Base-by-base conservation (phyloP, 768 basidiomycete species). In the Pleurotus salmoneostramineus region DNA sequence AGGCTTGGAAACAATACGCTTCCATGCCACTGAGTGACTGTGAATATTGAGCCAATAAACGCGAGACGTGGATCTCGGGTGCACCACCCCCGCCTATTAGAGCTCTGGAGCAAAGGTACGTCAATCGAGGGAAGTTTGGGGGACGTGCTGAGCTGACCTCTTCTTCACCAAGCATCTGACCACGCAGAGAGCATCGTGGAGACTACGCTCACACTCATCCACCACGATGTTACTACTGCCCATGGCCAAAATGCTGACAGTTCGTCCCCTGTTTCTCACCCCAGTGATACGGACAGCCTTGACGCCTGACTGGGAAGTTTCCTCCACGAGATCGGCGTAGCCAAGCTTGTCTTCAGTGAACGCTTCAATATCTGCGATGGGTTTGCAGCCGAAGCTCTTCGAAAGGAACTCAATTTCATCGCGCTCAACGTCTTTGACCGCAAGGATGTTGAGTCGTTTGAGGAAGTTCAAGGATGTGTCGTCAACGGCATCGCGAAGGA, bases 171-270 rank as follows among this genome's bases (percentile, higher is more conserved):
- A 81, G 77, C 97, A 99, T 51, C 97, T 84, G 4, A 99, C 95
- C 33, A 99, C 97, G 69, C 97, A 98, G n/a, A 98, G 83, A 0
- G 97, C 96, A 69, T 99, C 97, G 73, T 99, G 97, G 64, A 99
- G 75, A 82, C 93, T 95, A 57, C 97, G 87, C 77, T 98, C 97
- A 65, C 89, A 92, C 73, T 99, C 97, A 70, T 98, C 97, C 50
- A 98, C 84, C 0, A 99, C 95, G 47, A 99, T 81, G 59, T 82
- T 82, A 76, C 98, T 99, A 66, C 82, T 83, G 58, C 97, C 97
- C 76, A 93, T 98, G 40, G 93, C 96, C 54, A 99, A 85, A 62
- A 99, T 90, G 67, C 90, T 92, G 61, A 98, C 93, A 0, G 97
- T 99, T 70, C 91, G 87, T 8, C 96, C 96, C 43, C 87, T 83